Evolutionary conservation across 768 basidiomycete species (phyloP).

Genomic region (Lactarius sanguifluus): DNA sequence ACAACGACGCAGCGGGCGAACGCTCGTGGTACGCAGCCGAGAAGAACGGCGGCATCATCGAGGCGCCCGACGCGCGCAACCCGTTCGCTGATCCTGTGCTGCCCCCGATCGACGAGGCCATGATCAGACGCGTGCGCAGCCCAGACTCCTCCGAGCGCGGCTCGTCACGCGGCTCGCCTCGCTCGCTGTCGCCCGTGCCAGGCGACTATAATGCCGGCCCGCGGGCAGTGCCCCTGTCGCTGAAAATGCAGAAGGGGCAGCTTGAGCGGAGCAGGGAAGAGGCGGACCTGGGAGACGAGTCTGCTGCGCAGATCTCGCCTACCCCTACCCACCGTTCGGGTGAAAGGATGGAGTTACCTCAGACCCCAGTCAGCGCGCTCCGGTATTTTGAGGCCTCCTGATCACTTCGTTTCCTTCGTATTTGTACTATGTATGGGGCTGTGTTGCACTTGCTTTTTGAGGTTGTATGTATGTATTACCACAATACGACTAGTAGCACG

Average conservation of each 20-base stretch:
- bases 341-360: background rate
- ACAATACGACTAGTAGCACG: background rate
- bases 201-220: background rate
- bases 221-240: background rate
- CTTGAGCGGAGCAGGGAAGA: background rate
- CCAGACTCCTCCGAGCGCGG: slow-evolving; percentile 13
- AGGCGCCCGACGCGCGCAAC: background rate
- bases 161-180: background rate
- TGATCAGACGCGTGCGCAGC: slow-evolving; percentile 1
- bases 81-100: slow-evolving; percentile 18
- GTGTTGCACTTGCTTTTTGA: background rate
- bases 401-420: background rate
- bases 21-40: background rate
- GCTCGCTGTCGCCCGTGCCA: background rate
- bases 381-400: background rate
- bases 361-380: background rate
- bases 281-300: background rate
- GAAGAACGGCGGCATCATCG: background rate
- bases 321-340: background rate
- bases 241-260: background rate
- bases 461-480: background rate
- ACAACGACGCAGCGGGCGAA: background rate
- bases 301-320: background rate
- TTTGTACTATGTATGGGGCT: background rate
- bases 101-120: background rate